Evolutionary conservation across 768 basidiomycete genomes (phyloP).

Genomic region (Leccinellum albellum): DNA sequence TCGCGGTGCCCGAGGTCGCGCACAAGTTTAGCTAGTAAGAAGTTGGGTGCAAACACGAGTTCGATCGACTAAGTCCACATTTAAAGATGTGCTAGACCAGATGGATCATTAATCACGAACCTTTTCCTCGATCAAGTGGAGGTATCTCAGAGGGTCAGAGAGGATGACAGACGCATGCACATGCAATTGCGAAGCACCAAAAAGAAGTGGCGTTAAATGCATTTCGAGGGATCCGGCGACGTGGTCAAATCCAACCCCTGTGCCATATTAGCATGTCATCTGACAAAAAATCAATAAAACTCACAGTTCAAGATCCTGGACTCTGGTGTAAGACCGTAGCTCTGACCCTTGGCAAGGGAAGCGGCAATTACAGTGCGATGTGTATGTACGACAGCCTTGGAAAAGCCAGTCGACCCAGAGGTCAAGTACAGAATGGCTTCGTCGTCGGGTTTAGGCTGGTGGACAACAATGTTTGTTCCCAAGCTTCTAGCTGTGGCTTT

Average conservation of each 20-base stretch:
- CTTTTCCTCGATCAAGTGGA: background rate
- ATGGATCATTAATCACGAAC: background rate
- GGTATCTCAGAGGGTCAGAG: slow-evolving; percentile 9
- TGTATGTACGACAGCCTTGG: background rate
- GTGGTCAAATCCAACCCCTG: slow-evolving; percentile 39
- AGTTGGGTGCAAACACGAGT: background rate
- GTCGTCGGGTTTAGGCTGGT: background rate
- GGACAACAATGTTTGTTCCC: slow-evolving; percentile 3
- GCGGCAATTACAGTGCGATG: background rate
- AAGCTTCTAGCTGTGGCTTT: slow-evolving; percentile 15
- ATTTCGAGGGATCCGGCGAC: slow-evolving; percentile 38
- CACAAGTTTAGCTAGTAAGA: background rate
- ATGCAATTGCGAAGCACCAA: slow-evolving; percentile 20
- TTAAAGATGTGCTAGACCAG: background rate
- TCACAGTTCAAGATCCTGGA: slow-evolving; percentile 30
- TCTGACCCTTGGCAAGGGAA: background rate
- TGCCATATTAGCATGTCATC: background rate
- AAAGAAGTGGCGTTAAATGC: slow-evolving; percentile 32
- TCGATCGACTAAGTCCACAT: background rate
- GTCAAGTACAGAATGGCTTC: background rate
- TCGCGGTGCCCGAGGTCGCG: slow-evolving; percentile 1
- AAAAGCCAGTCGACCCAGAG: background rate
- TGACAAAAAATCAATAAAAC: background rate
- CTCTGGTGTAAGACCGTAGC: background rate
- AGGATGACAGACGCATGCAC: slow-evolving; percentile 14